Evolutionary conservation across 345 rosid genomes (phyloP).

Genomic region (Gossypium ekmanianum): DNA sequence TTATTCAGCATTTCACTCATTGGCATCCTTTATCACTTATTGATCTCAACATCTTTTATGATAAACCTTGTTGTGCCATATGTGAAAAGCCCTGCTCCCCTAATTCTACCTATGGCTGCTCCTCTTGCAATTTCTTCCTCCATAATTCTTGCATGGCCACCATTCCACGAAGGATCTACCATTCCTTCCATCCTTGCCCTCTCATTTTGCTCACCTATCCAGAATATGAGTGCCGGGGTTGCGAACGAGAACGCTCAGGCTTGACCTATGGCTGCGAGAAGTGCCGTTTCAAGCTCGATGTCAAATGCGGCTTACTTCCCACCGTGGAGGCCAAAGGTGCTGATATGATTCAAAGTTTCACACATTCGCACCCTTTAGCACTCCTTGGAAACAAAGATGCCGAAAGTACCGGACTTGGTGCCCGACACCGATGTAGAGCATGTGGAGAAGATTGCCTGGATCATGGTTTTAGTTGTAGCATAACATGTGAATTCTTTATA

Average conservation of each 20-base stretch:
- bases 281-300: not conserved
- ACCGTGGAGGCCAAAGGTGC: not conserved
- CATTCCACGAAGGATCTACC: not conserved
- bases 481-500: slow-evolving; percentile 7
- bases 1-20: slow-evolving; percentile 12
- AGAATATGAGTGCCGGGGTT: not conserved
- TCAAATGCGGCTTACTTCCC: slow-evolving; percentile 17
- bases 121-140: not conserved
- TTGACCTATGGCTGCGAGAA: slow-evolving; percentile 2
- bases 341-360: not conserved
- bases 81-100: not conserved
- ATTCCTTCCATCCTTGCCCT: not conserved
- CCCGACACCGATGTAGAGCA: not conserved
- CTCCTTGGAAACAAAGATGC: not conserved
- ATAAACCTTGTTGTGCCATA: not conserved
- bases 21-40: slow-evolving; percentile 11
- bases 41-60: not conserved
- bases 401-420: not conserved
- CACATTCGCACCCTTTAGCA: slow-evolving; percentile 12
- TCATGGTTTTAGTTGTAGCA: not conserved
- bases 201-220: not conserved
- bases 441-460: not conserved
- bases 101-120: slow-evolving; percentile 7
- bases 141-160: not conserved
- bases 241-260: not conserved